phyloP scores from a whole-genome alignment of 768 basidiomycete species.

The Cubamyces sp. region DNA sequence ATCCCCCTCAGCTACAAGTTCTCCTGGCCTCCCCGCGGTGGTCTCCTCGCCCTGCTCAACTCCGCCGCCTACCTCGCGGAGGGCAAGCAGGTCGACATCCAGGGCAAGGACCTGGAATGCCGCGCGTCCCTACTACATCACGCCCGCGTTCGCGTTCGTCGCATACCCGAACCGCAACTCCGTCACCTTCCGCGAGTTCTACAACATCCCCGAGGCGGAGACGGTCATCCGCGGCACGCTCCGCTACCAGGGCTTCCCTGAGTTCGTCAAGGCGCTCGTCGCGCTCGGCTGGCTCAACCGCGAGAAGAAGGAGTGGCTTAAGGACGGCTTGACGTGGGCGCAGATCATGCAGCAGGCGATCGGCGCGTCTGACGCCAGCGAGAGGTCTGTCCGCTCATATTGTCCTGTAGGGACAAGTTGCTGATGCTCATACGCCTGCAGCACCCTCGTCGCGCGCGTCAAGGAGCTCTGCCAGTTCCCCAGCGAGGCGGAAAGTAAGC shows the following conservation, averaged over 20 bases:
- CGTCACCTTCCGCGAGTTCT: constrained; percentile 86
- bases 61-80: constrained; percentile 77
- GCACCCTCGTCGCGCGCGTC: constrained; percentile 74
- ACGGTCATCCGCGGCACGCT: constrained; percentile 92
- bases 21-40: constrained; percentile 97
- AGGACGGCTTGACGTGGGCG: constrained; percentile 76
- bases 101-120: constrained; percentile 79
- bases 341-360: constrained; percentile 78
- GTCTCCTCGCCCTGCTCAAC: constrained; percentile 93
- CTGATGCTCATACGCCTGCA: constrained; percentile 34
- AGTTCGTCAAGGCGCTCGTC: constrained; percentile 88
- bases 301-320: constrained; percentile 76
- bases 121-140: constrained; percentile 93
- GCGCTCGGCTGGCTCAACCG: constrained; percentile 87
- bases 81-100: constrained; percentile 65
- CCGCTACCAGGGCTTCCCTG: constrained; percentile 95
- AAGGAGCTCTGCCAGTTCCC: constrained; percentile 76
- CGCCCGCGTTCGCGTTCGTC: constrained; percentile 94
- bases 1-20: constrained; percentile 99
- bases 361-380: constrained; percentile 66
- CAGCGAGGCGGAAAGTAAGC: constrained; percentile 63
- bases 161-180: constrained; percentile 98
- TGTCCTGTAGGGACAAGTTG: neutral
- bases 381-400: constrained; percentile 53
- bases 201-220: constrained; percentile 92